These are phyloP conservation scores for Talaromyces sp. DNA, from an alignment of 2,329 filamentous ascomycete genomes.

Conservation along the genomic window DNA sequence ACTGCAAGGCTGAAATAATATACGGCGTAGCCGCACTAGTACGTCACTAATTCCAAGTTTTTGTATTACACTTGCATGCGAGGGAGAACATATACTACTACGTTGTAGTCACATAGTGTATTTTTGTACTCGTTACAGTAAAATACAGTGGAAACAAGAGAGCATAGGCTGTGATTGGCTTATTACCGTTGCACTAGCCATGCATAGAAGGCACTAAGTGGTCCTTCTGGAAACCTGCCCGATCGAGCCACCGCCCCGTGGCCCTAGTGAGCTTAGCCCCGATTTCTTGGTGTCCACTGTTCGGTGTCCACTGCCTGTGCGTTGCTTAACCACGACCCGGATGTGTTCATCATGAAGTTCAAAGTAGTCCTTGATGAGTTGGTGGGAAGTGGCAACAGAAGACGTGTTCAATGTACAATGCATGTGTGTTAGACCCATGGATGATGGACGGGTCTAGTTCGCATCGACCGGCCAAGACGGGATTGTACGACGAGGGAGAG, in stretches of 20 bases:
- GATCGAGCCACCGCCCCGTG: slow-evolving; percentile 7
- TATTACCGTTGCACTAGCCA: background rate
- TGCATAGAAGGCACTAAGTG: slow-evolving; percentile 5
- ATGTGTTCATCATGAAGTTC: background rate
- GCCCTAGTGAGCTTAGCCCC: background rate
- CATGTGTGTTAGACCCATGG: background rate
- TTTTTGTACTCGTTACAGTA: background rate
- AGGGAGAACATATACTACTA: background rate
- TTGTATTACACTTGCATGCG: background rate
- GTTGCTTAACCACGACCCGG: background rate
- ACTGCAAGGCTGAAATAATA: background rate
- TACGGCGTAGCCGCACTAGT: background rate
- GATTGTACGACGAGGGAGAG: background rate
- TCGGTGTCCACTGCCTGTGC: background rate
- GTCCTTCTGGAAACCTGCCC: slow-evolving; percentile 18
- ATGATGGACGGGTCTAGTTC: background rate
- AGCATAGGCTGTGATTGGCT: background rate
- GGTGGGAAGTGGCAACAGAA: background rate
- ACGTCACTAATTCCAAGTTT: background rate
- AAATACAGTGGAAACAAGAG: background rate
- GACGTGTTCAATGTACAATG: background rate
- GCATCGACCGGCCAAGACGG: background rate
- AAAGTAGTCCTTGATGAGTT: background rate
- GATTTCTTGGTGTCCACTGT: background rate
- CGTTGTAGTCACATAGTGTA: background rate